Percentiles rank a stretch among this genome's conserved stretches.
Conservation (phyloP, 805 yeast species). For the Nakazawaea laoshanensis region DNA sequence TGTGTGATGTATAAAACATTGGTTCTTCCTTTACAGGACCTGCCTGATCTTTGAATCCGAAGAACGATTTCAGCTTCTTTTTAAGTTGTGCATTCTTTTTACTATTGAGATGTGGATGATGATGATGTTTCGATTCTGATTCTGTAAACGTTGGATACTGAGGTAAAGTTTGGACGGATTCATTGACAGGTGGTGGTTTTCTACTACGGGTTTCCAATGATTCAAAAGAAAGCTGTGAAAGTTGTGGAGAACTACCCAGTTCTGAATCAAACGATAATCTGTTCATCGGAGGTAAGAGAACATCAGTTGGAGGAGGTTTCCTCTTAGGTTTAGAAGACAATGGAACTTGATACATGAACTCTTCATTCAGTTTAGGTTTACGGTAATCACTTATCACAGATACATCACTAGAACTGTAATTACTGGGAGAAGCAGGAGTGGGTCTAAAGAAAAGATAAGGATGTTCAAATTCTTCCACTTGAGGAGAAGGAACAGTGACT, state of each 20-base stretch:
- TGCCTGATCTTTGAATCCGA: conserved; percentile 1
- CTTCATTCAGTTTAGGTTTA: background rate
- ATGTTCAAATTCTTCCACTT: too few relatives aligned
- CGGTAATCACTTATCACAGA: too few relatives aligned
- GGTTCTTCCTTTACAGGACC: background rate
- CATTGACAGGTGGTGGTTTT: conserved; percentile 9
- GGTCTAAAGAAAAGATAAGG: too few relatives aligned
- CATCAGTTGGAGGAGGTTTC: conserved; percentile 7
- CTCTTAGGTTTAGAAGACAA: conserved; percentile 2
- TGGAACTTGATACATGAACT: conserved; percentile 6
- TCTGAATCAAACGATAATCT: conserved; percentile 5
- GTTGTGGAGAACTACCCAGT: conserved; percentile 3
- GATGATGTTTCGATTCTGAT: conserved; percentile 2
- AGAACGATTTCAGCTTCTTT: conserved; percentile 5
- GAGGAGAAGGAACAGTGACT: background rate
- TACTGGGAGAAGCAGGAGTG: too few relatives aligned
- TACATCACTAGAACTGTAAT: too few relatives aligned
- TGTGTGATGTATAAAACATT: conserved; percentile 2
- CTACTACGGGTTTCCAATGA: conserved; percentile 2
- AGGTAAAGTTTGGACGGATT: conserved; percentile 7
- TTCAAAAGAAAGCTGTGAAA: conserved; percentile 3
- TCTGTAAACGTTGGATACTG: conserved; percentile 9
- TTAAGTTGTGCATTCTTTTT: conserved; percentile 5
- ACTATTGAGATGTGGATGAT: conserved; percentile 7
- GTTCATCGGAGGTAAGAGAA: background rate